Conservation (phyloP, 768 basidiomycete genomes). For the Neoboletus subvelutipes region DNA sequence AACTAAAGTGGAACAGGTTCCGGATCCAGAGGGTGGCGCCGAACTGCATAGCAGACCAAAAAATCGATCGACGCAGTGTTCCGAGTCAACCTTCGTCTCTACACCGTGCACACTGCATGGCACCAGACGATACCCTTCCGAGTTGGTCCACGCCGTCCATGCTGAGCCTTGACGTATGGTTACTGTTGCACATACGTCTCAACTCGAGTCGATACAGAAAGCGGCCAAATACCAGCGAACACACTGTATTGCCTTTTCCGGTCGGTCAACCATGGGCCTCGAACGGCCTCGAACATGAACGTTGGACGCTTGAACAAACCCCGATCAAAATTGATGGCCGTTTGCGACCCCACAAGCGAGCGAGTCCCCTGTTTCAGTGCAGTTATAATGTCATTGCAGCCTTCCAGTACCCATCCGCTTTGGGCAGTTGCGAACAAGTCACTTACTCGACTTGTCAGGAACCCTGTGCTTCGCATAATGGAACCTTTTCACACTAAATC, state of each 20-base stretch:
- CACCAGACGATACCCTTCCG: background rate
- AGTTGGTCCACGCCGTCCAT: too few species aligned
- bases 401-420: too few species aligned
- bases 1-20: background rate
- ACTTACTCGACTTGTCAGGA: background rate
- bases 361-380: background rate
- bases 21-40: background rate
- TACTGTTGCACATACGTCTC: background rate
- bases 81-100: background rate
- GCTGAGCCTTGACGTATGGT: background rate
- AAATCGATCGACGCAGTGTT: background rate
- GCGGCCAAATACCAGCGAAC: background rate
- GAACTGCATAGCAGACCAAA: background rate
- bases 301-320: too few species aligned
- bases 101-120: background rate
- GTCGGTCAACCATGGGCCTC: background rate
- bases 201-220: background rate
- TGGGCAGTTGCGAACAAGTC: background rate
- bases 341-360: background rate
- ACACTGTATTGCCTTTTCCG: background rate
- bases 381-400: background rate
- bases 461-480: background rate
- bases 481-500: background rate
- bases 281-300: background rate
- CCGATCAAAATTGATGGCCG: background rate